Percentiles rank a stretch among this genome's conserved stretches.
Evolutionary conservation across 2,329 filamentous ascomycete genomes (phyloP).

Genomic region (Cladosporium sp.): DNA sequence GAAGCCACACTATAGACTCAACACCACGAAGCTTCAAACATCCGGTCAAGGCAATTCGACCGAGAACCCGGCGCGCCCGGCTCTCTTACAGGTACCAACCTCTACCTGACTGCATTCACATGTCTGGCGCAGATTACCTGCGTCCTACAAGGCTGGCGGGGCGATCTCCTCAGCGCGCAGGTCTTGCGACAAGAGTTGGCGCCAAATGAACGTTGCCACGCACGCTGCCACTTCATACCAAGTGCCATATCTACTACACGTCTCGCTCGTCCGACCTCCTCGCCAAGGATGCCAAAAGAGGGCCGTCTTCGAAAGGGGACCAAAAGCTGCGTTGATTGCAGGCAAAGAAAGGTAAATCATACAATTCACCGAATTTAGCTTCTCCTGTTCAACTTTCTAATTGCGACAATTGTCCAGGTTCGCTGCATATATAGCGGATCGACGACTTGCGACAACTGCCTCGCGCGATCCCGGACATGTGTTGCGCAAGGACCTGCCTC

Average conservation of each 20-base stretch:
- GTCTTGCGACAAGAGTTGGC: neutral
- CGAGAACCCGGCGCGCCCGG: neutral
- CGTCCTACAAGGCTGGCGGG: neutral
- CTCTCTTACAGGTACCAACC: neutral
- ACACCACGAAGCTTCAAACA: neutral
- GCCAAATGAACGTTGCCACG: neutral
- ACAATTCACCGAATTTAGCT: neutral
- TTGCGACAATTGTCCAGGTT: neutral
- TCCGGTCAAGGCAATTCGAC: too few species aligned
- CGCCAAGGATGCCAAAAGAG: constrained; percentile 14
- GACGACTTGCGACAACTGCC: constrained; percentile 2
- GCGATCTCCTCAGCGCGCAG: neutral
- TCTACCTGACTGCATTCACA: neutral
- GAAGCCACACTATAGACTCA: too few species aligned
- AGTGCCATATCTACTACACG: neutral
- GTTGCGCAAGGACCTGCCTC: constrained; percentile 1
- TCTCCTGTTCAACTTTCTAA: neutral
- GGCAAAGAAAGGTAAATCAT: neutral
- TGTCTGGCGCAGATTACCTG: neutral
- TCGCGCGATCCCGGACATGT: constrained; percentile 7
- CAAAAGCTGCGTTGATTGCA: constrained; percentile 30
- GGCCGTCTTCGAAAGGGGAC: constrained; percentile 26
- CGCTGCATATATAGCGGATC: neutral
- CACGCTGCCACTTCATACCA: neutral
- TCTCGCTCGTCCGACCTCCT: constrained; percentile 1